phyloP scores from a whole-genome alignment of 176 grass and related monocot genomes.

The Musa troglodytarum region DNA sequence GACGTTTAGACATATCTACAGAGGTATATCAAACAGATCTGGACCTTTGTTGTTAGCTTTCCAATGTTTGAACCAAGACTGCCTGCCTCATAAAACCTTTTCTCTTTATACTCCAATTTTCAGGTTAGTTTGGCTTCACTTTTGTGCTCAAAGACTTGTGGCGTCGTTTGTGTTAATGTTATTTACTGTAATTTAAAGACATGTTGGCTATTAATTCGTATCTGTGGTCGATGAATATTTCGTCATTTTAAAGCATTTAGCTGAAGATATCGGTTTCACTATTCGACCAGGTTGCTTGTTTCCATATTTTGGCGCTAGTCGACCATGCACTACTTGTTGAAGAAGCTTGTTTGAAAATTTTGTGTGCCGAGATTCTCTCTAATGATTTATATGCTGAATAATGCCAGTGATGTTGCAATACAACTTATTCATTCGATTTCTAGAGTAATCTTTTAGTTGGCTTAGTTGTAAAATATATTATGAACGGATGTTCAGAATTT shows the following conservation, averaged over 20 bases:
- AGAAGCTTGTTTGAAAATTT: background rate
- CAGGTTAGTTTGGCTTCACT: background rate
- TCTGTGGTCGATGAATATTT: background rate
- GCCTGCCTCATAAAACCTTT: background rate
- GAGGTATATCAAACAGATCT: conserved; percentile 34
- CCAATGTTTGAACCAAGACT: background rate
- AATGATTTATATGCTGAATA: too few species aligned
- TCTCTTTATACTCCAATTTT: background rate
- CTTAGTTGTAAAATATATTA: background rate
- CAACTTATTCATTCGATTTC: too few species aligned
- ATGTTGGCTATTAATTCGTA: background rate
- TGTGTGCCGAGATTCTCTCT: background rate
- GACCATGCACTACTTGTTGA: background rate
- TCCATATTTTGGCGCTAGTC: background rate
- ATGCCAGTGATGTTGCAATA: too few species aligned
- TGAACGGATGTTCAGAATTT: background rate
- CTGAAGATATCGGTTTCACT: background rate
- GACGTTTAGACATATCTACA: conserved; percentile 96
- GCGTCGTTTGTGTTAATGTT: background rate
- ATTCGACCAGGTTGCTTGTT: background rate
- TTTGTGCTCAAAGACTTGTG: background rate
- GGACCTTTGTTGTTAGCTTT: background rate
- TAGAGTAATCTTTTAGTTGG: background rate
- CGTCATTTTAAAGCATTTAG: background rate
- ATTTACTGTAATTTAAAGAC: background rate